phyloP scores from a whole-genome alignment of 176 grass and related monocot species.

The Cymbopogon citratus region DNA sequence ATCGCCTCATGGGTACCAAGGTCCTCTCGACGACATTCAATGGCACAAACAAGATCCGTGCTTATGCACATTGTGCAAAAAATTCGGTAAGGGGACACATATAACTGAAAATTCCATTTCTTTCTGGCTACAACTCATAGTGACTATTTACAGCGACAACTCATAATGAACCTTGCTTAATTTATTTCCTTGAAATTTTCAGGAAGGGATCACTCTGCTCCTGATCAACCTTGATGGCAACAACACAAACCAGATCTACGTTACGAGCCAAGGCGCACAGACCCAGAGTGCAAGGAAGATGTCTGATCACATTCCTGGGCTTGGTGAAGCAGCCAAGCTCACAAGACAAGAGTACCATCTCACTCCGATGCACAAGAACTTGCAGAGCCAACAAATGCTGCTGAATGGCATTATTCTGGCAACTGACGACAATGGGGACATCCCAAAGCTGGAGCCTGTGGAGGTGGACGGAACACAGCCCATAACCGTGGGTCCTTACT shows the following conservation, averaged over 20 bases:
- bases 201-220: conserved; percentile 66
- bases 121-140: not conserved
- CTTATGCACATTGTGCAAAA: conserved; percentile 65
- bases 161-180: not conserved
- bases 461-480: conserved; percentile 46
- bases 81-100: conserved; percentile 32
- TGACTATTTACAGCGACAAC: too few relatives aligned
- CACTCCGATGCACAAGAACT: conserved; percentile 56
- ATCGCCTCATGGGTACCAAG: conserved; percentile 65
- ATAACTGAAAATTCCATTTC: not conserved
- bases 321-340: conserved; percentile 22
- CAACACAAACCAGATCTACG: conserved; percentile 33
- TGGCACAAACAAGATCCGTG: conserved; percentile 50
- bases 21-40: conserved; percentile 55
- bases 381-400: conserved; percentile 88
- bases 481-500: conserved; percentile 66
- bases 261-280: conserved; percentile 5
- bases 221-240: conserved; percentile 74
- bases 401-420: conserved; percentile 68
- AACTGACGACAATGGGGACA: conserved; percentile 44
- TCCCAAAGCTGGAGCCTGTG: conserved; percentile 65
- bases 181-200: not conserved
- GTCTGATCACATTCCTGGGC: conserved; percentile 17
- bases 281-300: conserved; percentile 15
- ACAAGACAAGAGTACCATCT: conserved; percentile 90